These are phyloP conservation scores for Pythium graminicola DNA, from an alignment of 352 stramenopile genomes.

Conservation along the genomic window DNA sequence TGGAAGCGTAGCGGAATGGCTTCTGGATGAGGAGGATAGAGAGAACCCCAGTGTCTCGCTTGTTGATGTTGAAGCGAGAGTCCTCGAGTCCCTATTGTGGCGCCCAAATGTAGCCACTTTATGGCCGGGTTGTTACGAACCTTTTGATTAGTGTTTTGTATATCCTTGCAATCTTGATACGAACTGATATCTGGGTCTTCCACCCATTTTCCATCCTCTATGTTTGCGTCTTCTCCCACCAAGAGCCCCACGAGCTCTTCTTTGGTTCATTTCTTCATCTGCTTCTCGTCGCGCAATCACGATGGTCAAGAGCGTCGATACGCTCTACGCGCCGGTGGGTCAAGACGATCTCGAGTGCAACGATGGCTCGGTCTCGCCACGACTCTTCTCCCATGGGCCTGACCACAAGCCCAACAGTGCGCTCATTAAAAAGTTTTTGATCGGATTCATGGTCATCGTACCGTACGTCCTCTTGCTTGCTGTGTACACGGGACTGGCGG, in stretches of 20 bases:
- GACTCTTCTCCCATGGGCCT: slow-evolving; percentile 47
- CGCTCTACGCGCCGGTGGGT: slow-evolving; percentile 58
- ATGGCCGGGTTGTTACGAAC: slow-evolving; percentile 4
- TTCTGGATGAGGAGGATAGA: too few species aligned
- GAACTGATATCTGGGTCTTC: slow-evolving; percentile 6
- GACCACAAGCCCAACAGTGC: slow-evolving; percentile 37
- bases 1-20: too few species aligned
- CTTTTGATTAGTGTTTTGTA: slow-evolving; percentile 3
- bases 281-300: neutral
- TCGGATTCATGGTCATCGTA: slow-evolving; percentile 42
- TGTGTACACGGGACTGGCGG: slow-evolving; percentile 31
- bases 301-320: slow-evolving; percentile 27
- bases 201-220: neutral
- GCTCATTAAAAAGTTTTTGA: slow-evolving; percentile 49
- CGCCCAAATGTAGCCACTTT: too few species aligned
- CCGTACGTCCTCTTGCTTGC: slow-evolving; percentile 60
- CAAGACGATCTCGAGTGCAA: slow-evolving; percentile 62
- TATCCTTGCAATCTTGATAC: slow-evolving; percentile 5
- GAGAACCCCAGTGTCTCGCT: too few species aligned
- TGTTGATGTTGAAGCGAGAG: too few species aligned
- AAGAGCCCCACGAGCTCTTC: neutral
- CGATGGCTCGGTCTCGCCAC: slow-evolving; percentile 26
- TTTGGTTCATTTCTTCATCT: slow-evolving; percentile 1
- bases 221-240: slow-evolving; percentile 12
- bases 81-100: too few species aligned